Base-by-base conservation (phyloP, 1,284 basidiomycete genomes). In the Cutaneotrichosporon sp. region DNA sequence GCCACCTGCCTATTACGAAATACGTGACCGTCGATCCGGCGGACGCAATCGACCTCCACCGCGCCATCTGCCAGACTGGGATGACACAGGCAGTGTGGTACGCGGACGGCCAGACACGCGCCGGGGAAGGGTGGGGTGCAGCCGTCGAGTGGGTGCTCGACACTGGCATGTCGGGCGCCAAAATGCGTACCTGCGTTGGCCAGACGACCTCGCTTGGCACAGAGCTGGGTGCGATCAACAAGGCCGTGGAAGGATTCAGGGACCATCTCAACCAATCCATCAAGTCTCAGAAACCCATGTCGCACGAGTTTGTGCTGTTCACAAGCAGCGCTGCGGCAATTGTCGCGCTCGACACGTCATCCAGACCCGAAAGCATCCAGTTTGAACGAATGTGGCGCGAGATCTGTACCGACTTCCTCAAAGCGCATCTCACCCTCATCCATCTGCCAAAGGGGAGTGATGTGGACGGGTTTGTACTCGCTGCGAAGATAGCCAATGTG, bases 41-140 rank as follows among this genome's bases (percentile, higher is more conserved):
- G 3, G 73, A 73, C 34, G 70, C 71, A 5, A 49, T 73, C 49
- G 61, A 68, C 31, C 51, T 73, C 3, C 73, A 75, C 55, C 60
- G 65, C 9, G 66, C 65, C 4, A 39, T 75, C 19, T 65, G 65
- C 57, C 55, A 61, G 39, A 54, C 55, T 5, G 48, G 48, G 8
- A 56, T 61, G 24, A 38, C 60, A 2, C 41, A 49, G 17, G 63
- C 68, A 0, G 61, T 74, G 8, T 75, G 71, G 67, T 75, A 75
- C 54, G 64, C 72, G 1, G 72, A 70, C 37, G 69, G 68, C 1
- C 67, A 66, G 9, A 66, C 61, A n/a, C 62, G 72, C 17, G 70
- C 66, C 0, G 73, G 71, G 19, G 72, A 74, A 61, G 71, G 67
- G 3, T 75, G 73, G 73, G 71, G 61, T 10, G 65, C 73, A 0